Base-by-base conservation (phyloP, 768 basidiomycete species). In the Fomitopsis serialis region DNA sequence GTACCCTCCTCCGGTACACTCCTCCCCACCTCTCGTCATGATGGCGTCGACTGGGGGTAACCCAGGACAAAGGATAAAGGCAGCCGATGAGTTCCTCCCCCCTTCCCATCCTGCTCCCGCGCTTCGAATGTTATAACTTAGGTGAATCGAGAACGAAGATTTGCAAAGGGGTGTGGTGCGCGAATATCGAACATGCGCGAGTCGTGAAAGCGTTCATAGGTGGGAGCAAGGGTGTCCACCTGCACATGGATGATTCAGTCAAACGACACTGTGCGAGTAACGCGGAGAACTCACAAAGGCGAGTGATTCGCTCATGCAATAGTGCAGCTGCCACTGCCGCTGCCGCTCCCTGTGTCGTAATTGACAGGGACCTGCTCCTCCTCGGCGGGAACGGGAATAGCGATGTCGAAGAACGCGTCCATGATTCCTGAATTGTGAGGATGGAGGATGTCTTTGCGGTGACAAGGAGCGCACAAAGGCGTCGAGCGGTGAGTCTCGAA, bases 401-500 rank as follows among this genome's bases (percentile, higher is more conserved):
- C 56, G 47, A 60, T 60, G 48, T 52, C 49, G 59, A 60, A 60
- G 50, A 58, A 58, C 21, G 56, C 59, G 59, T 60, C 59, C 59
- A 60, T 53, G 45, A 13, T 19, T 12, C 3, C 21, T 32, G 24
- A 40, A 35, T 21, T 25, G 24, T 27, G 45, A 45, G 21, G 34
- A 17, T 15, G 22, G 27, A 29, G 22, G 35, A 29, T 32, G 29
- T 32, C 29, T 32, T 11, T 32, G 29, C n/a, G 11, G 11, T 32
- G 29, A 23, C 43, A 9, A 13, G 29, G 21, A 8, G 44, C 44
- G 23, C 8, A 8, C 7, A 27, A 25, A 22, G 3, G 21, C 9
- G 21, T 21, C n/a, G 44, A 27, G 44, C 6, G 44, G 44, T 45
- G 21, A 32, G 29, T 43, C 25, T 42, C 50, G 42, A 51, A 19